Evolutionary conservation across 768 basidiomycete species (phyloP), one percentile per base, ranked within the genome.

Genomic region (Rhodotorula sphaerocarpa): DNA sequence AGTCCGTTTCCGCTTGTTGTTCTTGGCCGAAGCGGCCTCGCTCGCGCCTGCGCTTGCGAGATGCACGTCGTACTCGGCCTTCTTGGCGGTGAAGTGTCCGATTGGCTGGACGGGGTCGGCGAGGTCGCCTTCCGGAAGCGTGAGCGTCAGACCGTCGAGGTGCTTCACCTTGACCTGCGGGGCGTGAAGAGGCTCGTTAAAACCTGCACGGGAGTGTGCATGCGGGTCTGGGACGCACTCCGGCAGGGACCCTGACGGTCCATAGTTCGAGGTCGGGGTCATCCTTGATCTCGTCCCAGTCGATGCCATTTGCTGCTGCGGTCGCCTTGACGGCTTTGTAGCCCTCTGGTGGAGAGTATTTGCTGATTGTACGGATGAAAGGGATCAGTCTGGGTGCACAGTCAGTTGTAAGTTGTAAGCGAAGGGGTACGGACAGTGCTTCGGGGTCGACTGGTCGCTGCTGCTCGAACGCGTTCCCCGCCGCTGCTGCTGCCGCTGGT

Each of bases 201-300:
- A 39, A 18, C 39, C 18, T 18, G 10, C 39, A 39, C 18, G 39
- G n/a, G n/a, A n/a, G n/a, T n/a, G n/a, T n/a, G n/a, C n/a, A n/a
- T n/a, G n/a, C n/a, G n/a, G n/a, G n/a, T n/a, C n/a, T 1, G 42
- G 12, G 21, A 59, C 63, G 25, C 33, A 69, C 67, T 18, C 68
- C 68, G 5, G 61, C 41, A 3, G 68, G 68, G 18, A 69, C 51
- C 15, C 61, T 25, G 21, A 69, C 50, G 0, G 68, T 63, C 64
- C 64, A 69, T 31, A 69, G 45, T 51, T 69, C 61, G 44, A 66
- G 47, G 12, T 63, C 61, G 12, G 36, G n/a, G 41, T 65, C 54
- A 25, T 25, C 45, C 27, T 61, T 56, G 48, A 69, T 20, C 16
- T 25, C 54, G 41, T 65, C 67, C 56, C 57, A 69, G 45, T 69